Conservation (phyloP, 2,329 filamentous ascomycete species). For the Stenocarpella maydis region DNA sequence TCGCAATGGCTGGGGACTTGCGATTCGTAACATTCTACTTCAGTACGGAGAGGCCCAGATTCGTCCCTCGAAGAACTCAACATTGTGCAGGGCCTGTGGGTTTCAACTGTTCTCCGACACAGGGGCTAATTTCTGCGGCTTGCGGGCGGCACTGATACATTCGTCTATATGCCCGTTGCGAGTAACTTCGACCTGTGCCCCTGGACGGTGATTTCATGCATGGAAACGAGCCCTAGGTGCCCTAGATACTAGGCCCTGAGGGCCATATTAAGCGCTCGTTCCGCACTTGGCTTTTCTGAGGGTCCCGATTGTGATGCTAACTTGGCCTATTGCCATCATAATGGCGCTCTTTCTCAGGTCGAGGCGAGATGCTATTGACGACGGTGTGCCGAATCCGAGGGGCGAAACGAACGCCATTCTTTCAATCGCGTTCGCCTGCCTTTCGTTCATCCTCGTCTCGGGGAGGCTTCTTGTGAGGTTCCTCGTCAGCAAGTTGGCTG, state of each 20-base stretch:
- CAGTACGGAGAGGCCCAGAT: not conserved
- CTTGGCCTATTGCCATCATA: not conserved
- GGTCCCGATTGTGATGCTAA: not conserved
- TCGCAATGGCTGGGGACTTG: not conserved
- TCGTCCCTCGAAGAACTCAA: not conserved
- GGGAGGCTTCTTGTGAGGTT: slow-evolving; percentile 32
- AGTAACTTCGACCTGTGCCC: slow-evolving; percentile 18
- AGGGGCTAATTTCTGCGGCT: slow-evolving; percentile 12
- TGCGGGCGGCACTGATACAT: not conserved
- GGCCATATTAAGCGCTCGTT: slow-evolving; percentile 16
- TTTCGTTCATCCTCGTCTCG: slow-evolving; percentile 33
- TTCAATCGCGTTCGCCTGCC: slow-evolving; percentile 34
- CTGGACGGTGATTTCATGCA: not conserved
- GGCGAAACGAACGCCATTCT: slow-evolving; percentile 32
- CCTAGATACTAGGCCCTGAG: not conserved
- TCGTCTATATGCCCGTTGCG: not conserved
- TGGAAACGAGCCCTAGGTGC: not conserved
- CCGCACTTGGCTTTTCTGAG: not conserved
- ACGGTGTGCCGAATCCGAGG: slow-evolving; percentile 32
- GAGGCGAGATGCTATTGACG: slow-evolving; percentile 43
- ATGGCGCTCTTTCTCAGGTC: not conserved
- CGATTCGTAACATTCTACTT: no score
- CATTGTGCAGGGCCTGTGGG: not conserved
- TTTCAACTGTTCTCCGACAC: slow-evolving; percentile 3
- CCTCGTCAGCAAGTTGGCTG: slow-evolving; percentile 21